Percentiles rank a stretch among this genome's conserved stretches.
Conservation (phyloP, 108 stramenopile genomes). For the Fistulifera solaris region DNA sequence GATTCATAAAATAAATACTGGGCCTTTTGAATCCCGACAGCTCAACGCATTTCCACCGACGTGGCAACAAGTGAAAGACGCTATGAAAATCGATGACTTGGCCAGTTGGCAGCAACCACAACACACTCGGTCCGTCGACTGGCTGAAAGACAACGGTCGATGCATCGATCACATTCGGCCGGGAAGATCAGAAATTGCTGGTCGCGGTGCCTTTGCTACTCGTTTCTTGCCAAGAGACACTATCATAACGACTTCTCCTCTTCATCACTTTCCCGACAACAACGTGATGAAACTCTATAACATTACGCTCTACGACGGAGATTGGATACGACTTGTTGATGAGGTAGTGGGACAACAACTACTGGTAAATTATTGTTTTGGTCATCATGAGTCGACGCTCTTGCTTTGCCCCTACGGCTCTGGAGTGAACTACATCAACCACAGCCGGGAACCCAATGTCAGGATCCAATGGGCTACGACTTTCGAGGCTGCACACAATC, state of each 20-base stretch:
- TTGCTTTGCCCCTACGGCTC: slow-evolving; percentile 61
- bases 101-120: slow-evolving; percentile 27
- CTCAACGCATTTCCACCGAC: slow-evolving; percentile 24
- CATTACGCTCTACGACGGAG: slow-evolving; percentile 10
- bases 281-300: slow-evolving; percentile 29
- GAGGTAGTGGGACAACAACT: slow-evolving; percentile 37
- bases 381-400: slow-evolving; percentile 38
- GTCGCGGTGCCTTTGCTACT: slow-evolving; percentile 67
- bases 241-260: slow-evolving; percentile 41
- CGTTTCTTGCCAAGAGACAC: slow-evolving; percentile 24
- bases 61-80: neutral
- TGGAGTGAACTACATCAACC: slow-evolving; percentile 57
- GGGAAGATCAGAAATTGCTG: slow-evolving; percentile 39
- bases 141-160: slow-evolving; percentile 18
- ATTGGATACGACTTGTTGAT: slow-evolving; percentile 12
- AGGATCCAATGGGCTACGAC: slow-evolving; percentile 44
- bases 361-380: slow-evolving; percentile 69
- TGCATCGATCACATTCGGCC: slow-evolving; percentile 47
- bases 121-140: slow-evolving; percentile 25
- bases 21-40: slow-evolving; percentile 15
- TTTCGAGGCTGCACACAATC: slow-evolving; percentile 30
- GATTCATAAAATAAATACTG: slow-evolving; percentile 3
- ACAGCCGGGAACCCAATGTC: slow-evolving; percentile 41
- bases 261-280: slow-evolving; percentile 41
- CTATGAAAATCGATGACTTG: slow-evolving; percentile 13